Evolutionary conservation across 2,329 filamentous ascomycete species (phyloP).

Genomic region (Aspergillus neoniger): DNA sequence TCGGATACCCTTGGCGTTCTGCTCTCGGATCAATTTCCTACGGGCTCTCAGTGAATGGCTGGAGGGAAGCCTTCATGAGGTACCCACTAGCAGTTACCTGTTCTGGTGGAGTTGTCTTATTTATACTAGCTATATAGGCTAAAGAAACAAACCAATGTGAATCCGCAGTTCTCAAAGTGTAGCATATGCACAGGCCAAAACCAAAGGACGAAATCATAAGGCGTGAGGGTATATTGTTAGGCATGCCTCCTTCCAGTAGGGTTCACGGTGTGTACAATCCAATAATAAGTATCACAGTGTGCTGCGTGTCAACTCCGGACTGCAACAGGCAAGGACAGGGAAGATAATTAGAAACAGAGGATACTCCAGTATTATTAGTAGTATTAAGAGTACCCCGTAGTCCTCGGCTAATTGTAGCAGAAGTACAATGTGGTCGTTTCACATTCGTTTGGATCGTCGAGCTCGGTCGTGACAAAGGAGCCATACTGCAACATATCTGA

Average conservation of each 20-base stretch:
- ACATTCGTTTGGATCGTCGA: slow-evolving; percentile 32
- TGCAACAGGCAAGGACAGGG: not conserved
- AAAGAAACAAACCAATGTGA: slow-evolving; percentile 5
- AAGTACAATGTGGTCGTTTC: slow-evolving; percentile 32
- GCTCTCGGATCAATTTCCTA: not conserved
- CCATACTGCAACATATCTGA: slow-evolving; percentile 12
- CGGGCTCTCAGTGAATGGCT: not conserved
- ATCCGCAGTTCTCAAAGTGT: not conserved
- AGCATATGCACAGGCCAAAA: not conserved
- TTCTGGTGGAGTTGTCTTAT: not conserved
- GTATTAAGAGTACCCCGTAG: slow-evolving; percentile 16
- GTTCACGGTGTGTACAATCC: not conserved
- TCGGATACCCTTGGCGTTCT: not conserved
- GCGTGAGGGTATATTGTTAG: not conserved
- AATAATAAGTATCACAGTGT: not conserved
- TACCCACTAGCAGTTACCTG: not conserved
- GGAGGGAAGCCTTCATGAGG: not conserved
- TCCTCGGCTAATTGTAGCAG: slow-evolving; percentile 21
- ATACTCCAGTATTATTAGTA: slow-evolving; percentile 9
- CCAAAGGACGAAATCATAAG: not conserved
- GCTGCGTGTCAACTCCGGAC: not conserved
- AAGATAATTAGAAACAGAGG: not conserved
- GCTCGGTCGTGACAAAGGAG: slow-evolving; percentile 21
- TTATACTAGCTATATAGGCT: not conserved
- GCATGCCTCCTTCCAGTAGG: not conserved